Conservation (phyloP, 2,329 filamentous ascomycete genomes). For the Sclerotinia subarctica region DNA sequence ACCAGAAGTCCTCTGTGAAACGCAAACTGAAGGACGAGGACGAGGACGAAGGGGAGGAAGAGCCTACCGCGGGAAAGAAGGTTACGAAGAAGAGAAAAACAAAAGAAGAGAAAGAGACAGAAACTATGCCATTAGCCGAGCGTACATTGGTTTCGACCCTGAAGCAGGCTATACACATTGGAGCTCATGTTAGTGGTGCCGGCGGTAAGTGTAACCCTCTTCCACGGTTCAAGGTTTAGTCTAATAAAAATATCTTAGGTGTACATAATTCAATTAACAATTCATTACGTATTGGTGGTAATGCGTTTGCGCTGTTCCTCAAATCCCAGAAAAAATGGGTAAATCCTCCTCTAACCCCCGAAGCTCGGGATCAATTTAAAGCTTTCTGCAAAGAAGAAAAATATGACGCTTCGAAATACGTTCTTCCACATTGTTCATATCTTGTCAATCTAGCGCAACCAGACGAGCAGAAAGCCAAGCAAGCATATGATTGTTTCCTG, state of each 20-base stretch:
- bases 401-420: slow-evolving; percentile 69
- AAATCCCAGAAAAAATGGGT: slow-evolving; percentile 96
- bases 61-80: slow-evolving; percentile 26
- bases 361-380: slow-evolving; percentile 67
- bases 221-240: not conserved
- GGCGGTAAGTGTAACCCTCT: slow-evolving; percentile 58
- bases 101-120: slow-evolving; percentile 54
- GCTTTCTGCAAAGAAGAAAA: slow-evolving; percentile 63
- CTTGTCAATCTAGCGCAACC: slow-evolving; percentile 91
- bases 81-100: slow-evolving; percentile 49
- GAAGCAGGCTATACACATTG: slow-evolving; percentile 73
- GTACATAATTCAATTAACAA: slow-evolving; percentile 86
- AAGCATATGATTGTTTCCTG: slow-evolving; percentile 81
- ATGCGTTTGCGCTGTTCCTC: slow-evolving; percentile 90
- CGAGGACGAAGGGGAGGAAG: slow-evolving; percentile 24
- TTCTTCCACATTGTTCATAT: slow-evolving; percentile 92
- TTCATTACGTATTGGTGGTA: slow-evolving; percentile 77
- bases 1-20: slow-evolving; percentile 31
- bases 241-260: slow-evolving; percentile 48
- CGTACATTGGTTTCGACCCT: slow-evolving; percentile 64
- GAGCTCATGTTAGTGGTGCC: slow-evolving; percentile 86
- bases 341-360: slow-evolving; percentile 70
- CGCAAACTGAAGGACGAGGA: slow-evolving; percentile 33
- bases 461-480: slow-evolving; percentile 73
- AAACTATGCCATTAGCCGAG: slow-evolving; percentile 61